Conservation (phyloP, 176 grass and related monocot genomes). For the Dendrocalamus sinicus region DNA sequence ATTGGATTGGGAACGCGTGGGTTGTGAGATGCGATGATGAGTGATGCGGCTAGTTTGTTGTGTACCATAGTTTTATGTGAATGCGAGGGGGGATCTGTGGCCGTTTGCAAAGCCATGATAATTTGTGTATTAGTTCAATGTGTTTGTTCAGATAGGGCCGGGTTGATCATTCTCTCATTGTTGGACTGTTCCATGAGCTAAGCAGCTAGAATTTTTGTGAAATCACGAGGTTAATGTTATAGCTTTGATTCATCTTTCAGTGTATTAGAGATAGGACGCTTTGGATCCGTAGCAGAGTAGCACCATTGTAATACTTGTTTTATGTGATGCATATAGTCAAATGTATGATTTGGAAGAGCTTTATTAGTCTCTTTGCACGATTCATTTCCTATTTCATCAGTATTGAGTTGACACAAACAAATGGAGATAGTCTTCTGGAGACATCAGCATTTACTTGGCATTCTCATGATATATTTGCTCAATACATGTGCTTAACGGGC, state of each 20-base stretch:
- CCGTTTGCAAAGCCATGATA: neutral
- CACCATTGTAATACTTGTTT: slow-evolving; percentile 2
- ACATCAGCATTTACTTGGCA: neutral
- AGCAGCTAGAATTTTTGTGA: neutral
- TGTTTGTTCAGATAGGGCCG: neutral
- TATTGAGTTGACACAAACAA: slow-evolving; percentile 5
- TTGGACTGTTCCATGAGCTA: neutral
- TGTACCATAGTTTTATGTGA: neutral
- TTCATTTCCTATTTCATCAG: neutral
- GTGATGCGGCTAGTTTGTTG: neutral
- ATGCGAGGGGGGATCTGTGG: neutral
- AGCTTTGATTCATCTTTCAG: slow-evolving; percentile 10
- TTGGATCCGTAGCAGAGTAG: neutral
- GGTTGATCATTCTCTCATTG: neutral
- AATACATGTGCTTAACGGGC: neutral
- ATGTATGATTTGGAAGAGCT: slow-evolving; percentile 2
- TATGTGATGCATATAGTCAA: neutral
- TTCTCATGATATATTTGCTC: slow-evolving; percentile 2
- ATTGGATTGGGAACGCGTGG: neutral
- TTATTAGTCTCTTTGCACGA: neutral
- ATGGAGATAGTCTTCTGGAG: neutral
- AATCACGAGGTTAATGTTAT: neutral
- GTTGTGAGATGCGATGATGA: slow-evolving; percentile 7
- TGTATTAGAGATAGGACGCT: neutral
- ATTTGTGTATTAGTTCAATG: neutral